Conservation (phyloP, 805 yeast species). For the Wickerhamomyces queroliae region DNA sequence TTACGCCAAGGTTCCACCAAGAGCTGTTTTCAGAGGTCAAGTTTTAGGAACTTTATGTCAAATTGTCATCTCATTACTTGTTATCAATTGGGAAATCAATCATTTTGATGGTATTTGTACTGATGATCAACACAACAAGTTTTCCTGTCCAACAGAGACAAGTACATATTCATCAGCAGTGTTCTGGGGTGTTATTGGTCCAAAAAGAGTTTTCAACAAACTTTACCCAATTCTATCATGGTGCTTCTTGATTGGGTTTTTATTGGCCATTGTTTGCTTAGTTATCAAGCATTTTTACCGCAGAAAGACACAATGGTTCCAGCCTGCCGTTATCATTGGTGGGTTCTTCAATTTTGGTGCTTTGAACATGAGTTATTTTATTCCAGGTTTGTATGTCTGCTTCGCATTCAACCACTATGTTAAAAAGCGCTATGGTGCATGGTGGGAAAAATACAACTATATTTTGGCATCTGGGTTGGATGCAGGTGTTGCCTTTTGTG, state of each 20-base stretch:
- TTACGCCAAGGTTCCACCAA: slow-evolving; percentile 50
- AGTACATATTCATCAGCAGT: slow-evolving; percentile 31
- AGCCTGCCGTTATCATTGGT: slow-evolving; percentile 43
- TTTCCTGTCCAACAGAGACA: slow-evolving; percentile 28
- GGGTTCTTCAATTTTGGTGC: slow-evolving; percentile 45
- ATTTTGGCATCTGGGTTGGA: slow-evolving; percentile 48
- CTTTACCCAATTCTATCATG: slow-evolving; percentile 55
- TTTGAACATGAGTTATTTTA: slow-evolving; percentile 33
- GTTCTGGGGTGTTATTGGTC: slow-evolving; percentile 49
- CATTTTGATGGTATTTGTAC: slow-evolving; percentile 26
- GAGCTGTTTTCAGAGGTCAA: slow-evolving; percentile 44
- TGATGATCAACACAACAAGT: slow-evolving; percentile 28
- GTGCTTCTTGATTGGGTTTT: slow-evolving; percentile 52
- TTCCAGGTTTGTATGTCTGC: slow-evolving; percentile 20
- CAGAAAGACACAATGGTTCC: slow-evolving; percentile 34
- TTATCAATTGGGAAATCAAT: slow-evolving; percentile 26
- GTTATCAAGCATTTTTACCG: slow-evolving; percentile 20
- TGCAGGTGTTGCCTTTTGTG: slow-evolving; percentile 55
- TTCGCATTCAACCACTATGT: slow-evolving; percentile 39
- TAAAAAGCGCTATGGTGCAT: slow-evolving; percentile 34
- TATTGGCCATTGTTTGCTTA: slow-evolving; percentile 26
- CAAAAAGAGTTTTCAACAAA: slow-evolving; percentile 44
- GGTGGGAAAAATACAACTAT: slow-evolving; percentile 44
- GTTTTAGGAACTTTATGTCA: slow-evolving; percentile 24
- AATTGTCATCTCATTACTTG: slow-evolving; percentile 20